A percentile compares a stretch with the other conserved stretches of the same genome.
Evolutionary conservation across 2,329 filamentous ascomycete species (phyloP).

Genomic region (Fusarium haematococcum): DNA sequence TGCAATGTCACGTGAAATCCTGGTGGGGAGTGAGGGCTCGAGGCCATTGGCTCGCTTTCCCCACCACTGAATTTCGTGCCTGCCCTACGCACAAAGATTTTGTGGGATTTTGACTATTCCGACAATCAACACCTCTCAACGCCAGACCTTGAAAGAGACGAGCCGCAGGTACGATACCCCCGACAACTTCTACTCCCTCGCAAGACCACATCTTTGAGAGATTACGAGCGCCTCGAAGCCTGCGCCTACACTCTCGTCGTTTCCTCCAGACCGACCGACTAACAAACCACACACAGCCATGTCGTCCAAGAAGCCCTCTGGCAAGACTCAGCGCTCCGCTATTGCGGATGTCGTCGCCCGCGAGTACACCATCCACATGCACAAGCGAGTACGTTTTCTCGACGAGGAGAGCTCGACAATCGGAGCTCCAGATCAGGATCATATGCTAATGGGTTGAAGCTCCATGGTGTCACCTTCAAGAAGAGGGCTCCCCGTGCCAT

Average conservation of each 20-base stretch:
- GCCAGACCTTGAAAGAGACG: constrained; percentile 54
- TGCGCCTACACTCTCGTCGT: constrained; percentile 22
- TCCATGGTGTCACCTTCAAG: constrained; percentile 99
- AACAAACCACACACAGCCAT: constrained; percentile 52
- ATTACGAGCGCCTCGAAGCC: constrained; percentile 37
- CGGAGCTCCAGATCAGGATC: constrained; percentile 14
- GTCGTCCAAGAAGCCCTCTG: constrained; percentile 57
- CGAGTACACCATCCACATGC: constrained; percentile 99
- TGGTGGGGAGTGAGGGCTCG: constrained; percentile 6
- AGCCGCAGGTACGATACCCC: constrained; percentile 56
- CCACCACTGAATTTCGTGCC: constrained; percentile 50
- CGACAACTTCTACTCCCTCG: constrained; percentile 38
- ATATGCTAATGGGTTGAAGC: constrained; percentile 62
- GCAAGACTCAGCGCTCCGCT: constrained; percentile 79
- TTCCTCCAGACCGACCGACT: constrained; percentile 41
- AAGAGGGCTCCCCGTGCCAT: constrained; percentile 98
- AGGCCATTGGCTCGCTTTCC: constrained; percentile 53
- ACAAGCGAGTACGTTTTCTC: constrained; percentile 78
- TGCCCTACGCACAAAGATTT: constrained; percentile 59
- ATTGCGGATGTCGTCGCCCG: constrained; percentile 98
- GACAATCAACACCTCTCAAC: constrained; percentile 53
- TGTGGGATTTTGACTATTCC: constrained; percentile 52
- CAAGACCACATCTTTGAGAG: constrained; percentile 27
- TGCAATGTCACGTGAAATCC: constrained; percentile 43
- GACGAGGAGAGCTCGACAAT: constrained; percentile 21